Base-by-base conservation (phyloP, 2,329 filamentous ascomycete genomes). In the Exophiala spinifera region DNA sequence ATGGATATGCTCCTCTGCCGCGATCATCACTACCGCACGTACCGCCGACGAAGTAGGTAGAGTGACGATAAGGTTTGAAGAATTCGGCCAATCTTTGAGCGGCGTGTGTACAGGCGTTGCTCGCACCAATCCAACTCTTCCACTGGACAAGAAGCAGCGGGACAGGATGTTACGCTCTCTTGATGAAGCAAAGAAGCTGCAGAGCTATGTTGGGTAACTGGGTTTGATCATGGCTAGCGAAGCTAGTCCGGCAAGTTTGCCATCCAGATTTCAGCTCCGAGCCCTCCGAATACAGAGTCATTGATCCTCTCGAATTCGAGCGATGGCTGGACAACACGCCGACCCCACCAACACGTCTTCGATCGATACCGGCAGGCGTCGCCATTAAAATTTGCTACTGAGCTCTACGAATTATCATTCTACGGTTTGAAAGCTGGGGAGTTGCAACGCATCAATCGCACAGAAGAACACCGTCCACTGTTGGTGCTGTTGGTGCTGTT, bases 1-100 rank as follows among this genome's bases (percentile, higher is more conserved):
- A 21, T 51, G 44, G 4, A 40, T 34, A 37, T 56, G 54, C 10
- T 53, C 44, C 4, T 53, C 28, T 25, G 28, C 54, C 3, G 54
- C 54, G n/a, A 37, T 37, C 23, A 49, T 39, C 3, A 39, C 43
- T 8, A 17, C 34, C 14, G 33, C 25, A 7, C n/a, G n/a, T n/a
- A 56, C 54, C 7, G 45, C 37, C 14, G 52, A 15, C 37, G 33
- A 10, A 43, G 45, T n/a, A 25, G 34, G n/a, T 44, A 49, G 13
- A 23, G 13, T 20, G 20, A 14, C 45, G 34, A 17, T 36, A 56
- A 15, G 44, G 23, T 11, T n/a, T 20, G 34, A 11, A 56, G 15
- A 2, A 56, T 19, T 7, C 21, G 14, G 31, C 43, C 44, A 8
- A 56, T 53, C 8, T 25, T 5, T 17, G 21, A 6, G 54, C 54